phyloP scores from a whole-genome alignment of 1,139 yeast species.

The Yamadazyma spencermartinsiae region DNA sequence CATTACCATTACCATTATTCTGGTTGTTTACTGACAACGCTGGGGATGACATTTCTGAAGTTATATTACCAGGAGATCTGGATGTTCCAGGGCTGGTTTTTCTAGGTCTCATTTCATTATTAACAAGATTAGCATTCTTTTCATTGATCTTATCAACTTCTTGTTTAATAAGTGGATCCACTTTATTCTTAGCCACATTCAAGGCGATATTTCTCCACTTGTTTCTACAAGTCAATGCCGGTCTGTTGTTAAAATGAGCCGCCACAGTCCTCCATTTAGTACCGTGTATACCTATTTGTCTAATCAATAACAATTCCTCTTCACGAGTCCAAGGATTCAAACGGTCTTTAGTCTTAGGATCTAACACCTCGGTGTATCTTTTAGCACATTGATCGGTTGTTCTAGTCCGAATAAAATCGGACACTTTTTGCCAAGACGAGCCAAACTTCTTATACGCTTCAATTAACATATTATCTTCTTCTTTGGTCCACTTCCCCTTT shows the following conservation, averaged over 20 bases:
- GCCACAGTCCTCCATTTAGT: slow-evolving; percentile 90
- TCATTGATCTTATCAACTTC: slow-evolving; percentile 38
- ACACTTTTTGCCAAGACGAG: slow-evolving; percentile 83
- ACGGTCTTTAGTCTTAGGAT: slow-evolving; percentile 77
- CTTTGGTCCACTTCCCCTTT: slow-evolving; percentile 88
- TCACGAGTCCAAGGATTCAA: slow-evolving; percentile 77
- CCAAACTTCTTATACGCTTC: slow-evolving; percentile 70
- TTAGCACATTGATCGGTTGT: slow-evolving; percentile 97
- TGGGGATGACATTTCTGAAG: background rate
- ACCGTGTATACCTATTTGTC: slow-evolving; percentile 70
- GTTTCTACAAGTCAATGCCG: slow-evolving; percentile 87
- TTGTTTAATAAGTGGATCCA: slow-evolving; percentile 34
- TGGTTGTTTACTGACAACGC: background rate
- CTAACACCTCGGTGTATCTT: slow-evolving; percentile 83
- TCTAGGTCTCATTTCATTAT: slow-evolving; percentile 16
- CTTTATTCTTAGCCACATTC: slow-evolving; percentile 66
- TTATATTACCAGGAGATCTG: background rate
- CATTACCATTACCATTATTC: background rate
- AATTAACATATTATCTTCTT: slow-evolving; percentile 69
- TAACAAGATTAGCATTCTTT: background rate
- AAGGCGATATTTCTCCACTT: slow-evolving; percentile 89
- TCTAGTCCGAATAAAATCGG: slow-evolving; percentile 73
- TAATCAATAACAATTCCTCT: slow-evolving; percentile 71
- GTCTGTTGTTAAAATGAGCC: slow-evolving; percentile 69
- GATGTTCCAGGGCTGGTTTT: background rate